A percentile compares a stretch with the other conserved stretches of the same genome.
Conservation (phyloP, 768 basidiomycete species). For the Phylloporus scabripes region DNA sequence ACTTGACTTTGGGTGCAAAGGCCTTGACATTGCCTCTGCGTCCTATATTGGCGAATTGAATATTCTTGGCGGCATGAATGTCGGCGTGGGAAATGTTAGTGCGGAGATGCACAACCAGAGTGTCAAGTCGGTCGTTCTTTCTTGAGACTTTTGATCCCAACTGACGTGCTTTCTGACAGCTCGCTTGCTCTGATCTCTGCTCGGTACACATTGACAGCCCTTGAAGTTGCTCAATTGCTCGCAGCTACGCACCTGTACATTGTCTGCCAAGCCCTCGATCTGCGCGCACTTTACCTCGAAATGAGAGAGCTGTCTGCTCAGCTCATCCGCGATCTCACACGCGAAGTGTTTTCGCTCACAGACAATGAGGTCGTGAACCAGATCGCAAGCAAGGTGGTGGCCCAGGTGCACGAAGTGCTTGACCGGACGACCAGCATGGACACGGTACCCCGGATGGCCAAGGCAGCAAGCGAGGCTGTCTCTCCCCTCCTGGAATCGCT, state of each 20-base stretch:
- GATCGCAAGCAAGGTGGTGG: conserved; percentile 30
- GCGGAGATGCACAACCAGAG: conserved; percentile 94
- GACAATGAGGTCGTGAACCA: conserved; percentile 8
- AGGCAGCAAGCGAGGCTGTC: conserved; percentile 58
- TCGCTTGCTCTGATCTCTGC: conserved; percentile 82
- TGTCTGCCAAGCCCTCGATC: conserved; percentile 78
- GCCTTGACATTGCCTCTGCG: conserved; percentile 78
- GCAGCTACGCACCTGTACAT: conserved; percentile 73
- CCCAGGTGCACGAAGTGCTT: conserved; percentile 45
- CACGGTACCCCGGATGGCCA: conserved; percentile 59
- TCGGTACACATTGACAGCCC: conserved; percentile 69
- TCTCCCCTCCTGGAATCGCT: conserved; percentile 53
- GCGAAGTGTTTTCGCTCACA: conserved; percentile 11
- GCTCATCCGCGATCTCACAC: conserved; percentile 18
- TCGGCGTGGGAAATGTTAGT: conserved; percentile 78
- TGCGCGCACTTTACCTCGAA: conserved; percentile 69
- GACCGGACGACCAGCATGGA: conserved; percentile 73
- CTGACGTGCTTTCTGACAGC: conserved; percentile 32
- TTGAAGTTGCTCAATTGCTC: conserved; percentile 73
- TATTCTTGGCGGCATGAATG: conserved; percentile 65
- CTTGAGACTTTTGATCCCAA: too few species aligned
- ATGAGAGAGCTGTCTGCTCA: conserved; percentile 37
- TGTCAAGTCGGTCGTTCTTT: conserved; percentile 57
- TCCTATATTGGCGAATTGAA: conserved; percentile 82
- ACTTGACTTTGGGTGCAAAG: conserved; percentile 78